Percentiles rank a stretch among this genome's conserved stretches.
phyloP scores from a whole-genome alignment of 257 asterid genomes.

The Ocimum tenuiflorum region DNA sequence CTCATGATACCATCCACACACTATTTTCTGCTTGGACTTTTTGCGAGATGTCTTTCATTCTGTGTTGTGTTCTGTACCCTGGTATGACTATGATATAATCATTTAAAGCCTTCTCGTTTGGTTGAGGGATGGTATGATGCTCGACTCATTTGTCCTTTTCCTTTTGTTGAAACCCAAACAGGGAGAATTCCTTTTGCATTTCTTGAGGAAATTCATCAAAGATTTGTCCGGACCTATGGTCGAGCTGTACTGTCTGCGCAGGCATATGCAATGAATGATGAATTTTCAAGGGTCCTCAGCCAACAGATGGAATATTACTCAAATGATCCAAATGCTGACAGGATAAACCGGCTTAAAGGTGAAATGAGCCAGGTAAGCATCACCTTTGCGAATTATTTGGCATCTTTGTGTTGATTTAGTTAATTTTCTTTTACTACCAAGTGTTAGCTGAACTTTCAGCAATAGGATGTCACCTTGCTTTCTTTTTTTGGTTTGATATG shows the following conservation, averaged over 20 bases:
- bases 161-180: slow-evolving; percentile 26
- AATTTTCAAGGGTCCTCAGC: slow-evolving; percentile 87
- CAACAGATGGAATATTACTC: slow-evolving; percentile 95
- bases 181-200: slow-evolving; percentile 98
- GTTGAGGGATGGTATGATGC: neutral
- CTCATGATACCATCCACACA: neutral
- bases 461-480: slow-evolving; percentile 11
- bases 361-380: slow-evolving; percentile 95
- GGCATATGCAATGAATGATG: slow-evolving; percentile 98
- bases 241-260: slow-evolving; percentile 94
- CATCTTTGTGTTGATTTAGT: slow-evolving; percentile 1
- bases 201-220: slow-evolving; percentile 94
- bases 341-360: slow-evolving; percentile 84
- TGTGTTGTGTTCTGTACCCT: slow-evolving; percentile 3
- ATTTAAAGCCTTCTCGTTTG: neutral
- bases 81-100: neutral
- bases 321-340: slow-evolving; percentile 95
- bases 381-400: neutral
- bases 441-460: neutral
- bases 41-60: neutral
- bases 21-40: neutral
- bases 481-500: neutral
- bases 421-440: slow-evolving; percentile 1
- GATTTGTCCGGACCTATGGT: slow-evolving; percentile 91
- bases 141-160: slow-evolving; percentile 3